Evolutionary conservation across 257 asterid genomes (phyloP).

Genomic region (Solanum ossicruentum): DNA sequence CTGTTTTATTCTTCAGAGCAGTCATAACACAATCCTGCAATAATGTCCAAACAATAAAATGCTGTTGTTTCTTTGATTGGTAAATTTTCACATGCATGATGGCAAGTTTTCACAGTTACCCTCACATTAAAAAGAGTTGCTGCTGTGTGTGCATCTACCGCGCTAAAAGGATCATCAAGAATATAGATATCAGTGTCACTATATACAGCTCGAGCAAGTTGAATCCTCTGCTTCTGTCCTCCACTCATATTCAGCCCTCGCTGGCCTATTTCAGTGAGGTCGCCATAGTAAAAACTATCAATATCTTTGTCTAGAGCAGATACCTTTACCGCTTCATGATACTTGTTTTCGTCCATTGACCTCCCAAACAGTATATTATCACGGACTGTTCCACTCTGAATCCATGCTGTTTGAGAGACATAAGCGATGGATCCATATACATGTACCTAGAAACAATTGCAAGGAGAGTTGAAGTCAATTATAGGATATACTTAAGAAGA

Average conservation of each 20-base stretch:
- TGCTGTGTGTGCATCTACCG: slow-evolving; percentile 86
- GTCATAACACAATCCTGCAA: slow-evolving; percentile 66
- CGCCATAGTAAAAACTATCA: slow-evolving; percentile 47
- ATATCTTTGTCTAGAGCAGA: slow-evolving; percentile 67
- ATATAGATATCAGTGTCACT: slow-evolving; percentile 57
- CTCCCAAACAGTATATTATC: slow-evolving; percentile 66
- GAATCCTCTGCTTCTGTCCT: slow-evolving; percentile 81
- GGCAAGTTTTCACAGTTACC: not conserved
- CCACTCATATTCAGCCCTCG: slow-evolving; percentile 81
- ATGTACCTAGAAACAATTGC: slow-evolving; percentile 26
- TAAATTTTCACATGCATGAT: not conserved
- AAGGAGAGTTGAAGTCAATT: not conserved
- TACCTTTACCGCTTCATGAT: slow-evolving; percentile 40
- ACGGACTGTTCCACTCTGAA: slow-evolving; percentile 69
- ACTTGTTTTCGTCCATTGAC: slow-evolving; percentile 40
- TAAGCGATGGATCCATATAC: slow-evolving; percentile 56
- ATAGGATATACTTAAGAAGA: not conserved
- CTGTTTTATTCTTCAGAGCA: slow-evolving; percentile 55
- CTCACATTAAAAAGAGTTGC: slow-evolving; percentile 55
- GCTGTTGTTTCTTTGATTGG: not conserved
- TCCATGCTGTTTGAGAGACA: slow-evolving; percentile 75
- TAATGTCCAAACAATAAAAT: not conserved
- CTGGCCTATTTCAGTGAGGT: slow-evolving; percentile 80
- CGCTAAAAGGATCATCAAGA: slow-evolving; percentile 86
- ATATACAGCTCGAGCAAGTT: slow-evolving; percentile 78